A percentile compares a stretch with the other conserved stretches of the same genome.
phyloP scores from a whole-genome alignment of 768 basidiomycete genomes.

The Mycena chlorophos region DNA sequence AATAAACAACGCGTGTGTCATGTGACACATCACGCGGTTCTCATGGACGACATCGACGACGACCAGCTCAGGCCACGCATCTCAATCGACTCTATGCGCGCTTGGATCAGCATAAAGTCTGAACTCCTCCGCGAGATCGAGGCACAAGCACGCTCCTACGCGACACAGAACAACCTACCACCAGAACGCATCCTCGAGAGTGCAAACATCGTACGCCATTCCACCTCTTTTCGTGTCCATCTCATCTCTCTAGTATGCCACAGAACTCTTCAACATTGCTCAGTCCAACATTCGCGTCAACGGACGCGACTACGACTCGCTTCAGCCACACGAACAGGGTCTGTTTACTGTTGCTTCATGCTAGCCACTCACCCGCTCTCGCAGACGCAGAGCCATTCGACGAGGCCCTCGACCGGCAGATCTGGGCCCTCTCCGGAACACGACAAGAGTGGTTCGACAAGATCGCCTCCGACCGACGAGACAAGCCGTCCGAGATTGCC shows the following conservation, averaged over 20 bases:
- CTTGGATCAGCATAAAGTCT: constrained; percentile 17
- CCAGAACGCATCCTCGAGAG: neutral
- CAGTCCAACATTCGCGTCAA: constrained; percentile 78
- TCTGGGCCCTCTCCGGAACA: constrained; percentile 79
- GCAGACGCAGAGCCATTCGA: constrained; percentile 82
- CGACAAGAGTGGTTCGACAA: constrained; percentile 73
- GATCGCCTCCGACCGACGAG: constrained; percentile 66
- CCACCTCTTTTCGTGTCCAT: neutral
- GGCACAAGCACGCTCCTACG: neutral
- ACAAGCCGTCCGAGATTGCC: constrained; percentile 56
- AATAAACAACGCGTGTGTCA: neutral
- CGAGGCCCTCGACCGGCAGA: constrained; percentile 78
- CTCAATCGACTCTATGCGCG: constrained; percentile 14
- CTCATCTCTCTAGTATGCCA: constrained; percentile 50
- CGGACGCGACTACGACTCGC: constrained; percentile 70
- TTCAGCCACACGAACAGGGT: constrained; percentile 60
- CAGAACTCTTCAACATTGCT: constrained; percentile 59
- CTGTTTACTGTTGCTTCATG: neutral
- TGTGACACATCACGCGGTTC: neutral
- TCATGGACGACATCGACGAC: constrained; percentile 9
- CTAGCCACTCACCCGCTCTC: constrained; percentile 1
- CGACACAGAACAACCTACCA: constrained; percentile 3
- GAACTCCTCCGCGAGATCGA: neutral
- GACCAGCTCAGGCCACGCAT: constrained; percentile 10
- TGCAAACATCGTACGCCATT: constrained; percentile 22